A percentile compares a stretch with the other conserved stretches of the same genome.
Conservation (phyloP, 257 asterid species). For the Orobanche coerulescens region DNA sequence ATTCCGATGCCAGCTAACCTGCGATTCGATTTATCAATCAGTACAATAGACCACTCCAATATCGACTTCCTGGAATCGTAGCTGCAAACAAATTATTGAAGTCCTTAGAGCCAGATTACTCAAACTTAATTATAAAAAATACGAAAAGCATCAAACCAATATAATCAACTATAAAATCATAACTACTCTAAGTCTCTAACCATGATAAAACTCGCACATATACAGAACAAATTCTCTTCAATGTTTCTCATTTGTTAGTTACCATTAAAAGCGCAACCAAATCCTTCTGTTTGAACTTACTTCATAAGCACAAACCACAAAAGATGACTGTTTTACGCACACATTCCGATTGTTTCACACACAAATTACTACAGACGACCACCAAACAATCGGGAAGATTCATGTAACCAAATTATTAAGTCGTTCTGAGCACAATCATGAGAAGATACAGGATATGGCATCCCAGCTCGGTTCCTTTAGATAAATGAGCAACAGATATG, state of each 20-base stretch:
- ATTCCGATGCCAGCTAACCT: slow-evolving; percentile 44
- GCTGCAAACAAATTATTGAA: slow-evolving; percentile 36
- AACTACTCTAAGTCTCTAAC: not conserved
- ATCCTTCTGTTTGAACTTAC: not conserved
- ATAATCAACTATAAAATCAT: not conserved
- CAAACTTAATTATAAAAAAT: slow-evolving; percentile 1
- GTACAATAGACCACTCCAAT: slow-evolving; percentile 85
- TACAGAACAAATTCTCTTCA: not conserved
- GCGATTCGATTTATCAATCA: slow-evolving; percentile 84
- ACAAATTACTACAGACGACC: not conserved
- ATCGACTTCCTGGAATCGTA: slow-evolving; percentile 73
- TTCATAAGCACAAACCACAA: not conserved
- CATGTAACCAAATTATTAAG: not conserved
- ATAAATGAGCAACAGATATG: not conserved
- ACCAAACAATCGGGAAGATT: not conserved
- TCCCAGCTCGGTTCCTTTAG: not conserved
- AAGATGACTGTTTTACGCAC: not conserved
- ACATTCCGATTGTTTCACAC: no score
- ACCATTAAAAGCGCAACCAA: not conserved
- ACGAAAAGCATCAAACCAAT: slow-evolving; percentile 9
- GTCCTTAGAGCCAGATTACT: slow-evolving; percentile 1
- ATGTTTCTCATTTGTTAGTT: not conserved
- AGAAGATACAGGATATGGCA: not conserved
- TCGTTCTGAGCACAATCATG: not conserved
- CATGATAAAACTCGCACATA: not conserved